Evolutionary conservation across 129 eudicot species (phyloP).

Genomic region (carrot (Daucus carota)): DNA sequence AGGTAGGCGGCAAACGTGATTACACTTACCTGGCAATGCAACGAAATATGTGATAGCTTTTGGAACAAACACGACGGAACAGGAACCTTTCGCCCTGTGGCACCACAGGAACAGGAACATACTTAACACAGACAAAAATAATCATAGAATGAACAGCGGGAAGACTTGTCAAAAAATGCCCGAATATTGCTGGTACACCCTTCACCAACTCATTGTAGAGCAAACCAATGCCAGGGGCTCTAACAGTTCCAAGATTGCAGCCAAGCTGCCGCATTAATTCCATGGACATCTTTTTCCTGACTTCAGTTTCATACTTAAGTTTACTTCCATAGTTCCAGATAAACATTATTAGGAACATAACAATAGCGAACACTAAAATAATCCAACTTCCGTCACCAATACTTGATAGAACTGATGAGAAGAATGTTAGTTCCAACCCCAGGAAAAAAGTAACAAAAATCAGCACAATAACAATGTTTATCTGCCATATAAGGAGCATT

Average conservation of each 20-base stretch:
- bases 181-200: slow-evolving; percentile 89
- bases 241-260: slow-evolving; percentile 78
- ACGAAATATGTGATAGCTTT: slow-evolving; percentile 90
- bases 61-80: slow-evolving; percentile 88
- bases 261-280: slow-evolving; percentile 81
- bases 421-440: slow-evolving; percentile 70
- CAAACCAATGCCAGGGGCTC: slow-evolving; percentile 98
- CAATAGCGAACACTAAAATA: slow-evolving; percentile 63
- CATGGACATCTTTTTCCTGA: slow-evolving; percentile 85
- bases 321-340: slow-evolving; percentile 97
- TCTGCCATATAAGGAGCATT: slow-evolving; percentile 99
- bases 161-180: slow-evolving; percentile 79
- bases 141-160: slow-evolving; percentile 98
- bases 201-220: slow-evolving; percentile 89
- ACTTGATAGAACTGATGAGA: slow-evolving; percentile 80
- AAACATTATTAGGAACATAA: slow-evolving; percentile 69
- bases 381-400: slow-evolving; percentile 98
- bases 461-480: slow-evolving; percentile 64
- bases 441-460: slow-evolving; percentile 58
- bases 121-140: slow-evolving; percentile 76
- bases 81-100: slow-evolving; percentile 87
- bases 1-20: not conserved
- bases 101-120: slow-evolving; percentile 88
- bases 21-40: slow-evolving; percentile 83
- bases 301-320: slow-evolving; percentile 87